Evolutionary conservation across 2,329 filamentous ascomycete genomes (phyloP).

Genomic region (Botrytis cinerea): DNA sequence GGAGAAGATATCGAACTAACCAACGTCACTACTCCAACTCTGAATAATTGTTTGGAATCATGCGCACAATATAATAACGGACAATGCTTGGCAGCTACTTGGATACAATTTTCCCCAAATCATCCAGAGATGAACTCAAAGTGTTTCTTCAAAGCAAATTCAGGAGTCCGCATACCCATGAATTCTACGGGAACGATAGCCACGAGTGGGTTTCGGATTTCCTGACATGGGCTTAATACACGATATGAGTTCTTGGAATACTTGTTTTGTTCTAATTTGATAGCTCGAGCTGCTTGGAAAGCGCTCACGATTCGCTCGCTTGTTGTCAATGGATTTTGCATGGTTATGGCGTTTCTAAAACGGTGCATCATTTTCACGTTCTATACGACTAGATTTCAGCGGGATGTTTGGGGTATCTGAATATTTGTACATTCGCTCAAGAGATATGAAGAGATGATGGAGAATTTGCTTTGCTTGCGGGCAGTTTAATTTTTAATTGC

Average conservation of each 20-base stretch:
- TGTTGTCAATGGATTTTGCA: neutral
- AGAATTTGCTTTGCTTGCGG: neutral
- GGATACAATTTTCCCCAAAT: conserved; percentile 32
- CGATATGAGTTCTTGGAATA: neutral
- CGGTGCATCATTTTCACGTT: neutral
- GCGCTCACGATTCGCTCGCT: neutral
- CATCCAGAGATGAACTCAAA: conserved; percentile 29
- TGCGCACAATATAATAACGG: conserved; percentile 30
- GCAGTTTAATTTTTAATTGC: conserved; percentile 1
- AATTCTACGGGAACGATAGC: conserved; percentile 15
- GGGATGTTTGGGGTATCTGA: neutral
- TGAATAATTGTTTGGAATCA: conserved; percentile 28
- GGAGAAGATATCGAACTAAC: conserved; percentile 30
- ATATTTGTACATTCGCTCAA: conserved; percentile 10
- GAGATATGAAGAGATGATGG: neutral
- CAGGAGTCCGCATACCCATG: conserved; percentile 18
- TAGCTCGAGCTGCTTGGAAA: neutral
- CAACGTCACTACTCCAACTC: conserved; percentile 24
- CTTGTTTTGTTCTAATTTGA: neutral
- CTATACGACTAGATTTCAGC: neutral
- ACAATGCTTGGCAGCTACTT: conserved; percentile 32
- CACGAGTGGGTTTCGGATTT: conserved; percentile 20
- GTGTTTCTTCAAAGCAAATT: conserved; percentile 33
- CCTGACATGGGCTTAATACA: neutral
- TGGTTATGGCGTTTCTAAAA: neutral